Evolutionary conservation across 1,284 basidiomycete genomes (phyloP).

Genomic region (Rhodotorula sp.): DNA sequence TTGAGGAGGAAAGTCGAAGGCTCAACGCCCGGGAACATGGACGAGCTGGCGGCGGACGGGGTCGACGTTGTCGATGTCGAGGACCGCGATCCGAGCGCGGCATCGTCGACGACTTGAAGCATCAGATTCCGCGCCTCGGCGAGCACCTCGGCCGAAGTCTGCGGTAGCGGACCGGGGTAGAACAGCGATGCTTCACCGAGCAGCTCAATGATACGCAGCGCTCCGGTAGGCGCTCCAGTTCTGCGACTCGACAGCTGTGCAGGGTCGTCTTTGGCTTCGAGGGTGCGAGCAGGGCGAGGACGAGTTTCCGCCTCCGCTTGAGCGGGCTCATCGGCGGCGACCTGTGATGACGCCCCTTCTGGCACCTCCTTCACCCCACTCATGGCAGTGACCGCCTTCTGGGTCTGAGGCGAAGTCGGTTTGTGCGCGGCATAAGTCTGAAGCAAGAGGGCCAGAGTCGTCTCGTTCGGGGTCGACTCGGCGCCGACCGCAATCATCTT

Average conservation of each 20-base stretch:
- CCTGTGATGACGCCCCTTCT: background rate
- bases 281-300: slow-evolving; percentile 1
- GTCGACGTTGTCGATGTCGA: background rate
- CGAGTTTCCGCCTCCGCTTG: background rate
- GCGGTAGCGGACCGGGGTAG: slow-evolving; percentile 55
- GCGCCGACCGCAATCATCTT: slow-evolving; percentile 59
- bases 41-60: background rate
- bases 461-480: slow-evolving; percentile 59
- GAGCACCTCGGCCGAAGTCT: slow-evolving; percentile 69
- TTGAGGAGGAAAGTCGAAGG: slow-evolving; percentile 68
- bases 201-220: slow-evolving; percentile 25
- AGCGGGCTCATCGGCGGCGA: background rate
- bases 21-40: slow-evolving; percentile 61
- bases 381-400: no score
- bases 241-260: background rate
- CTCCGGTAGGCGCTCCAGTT: background rate
- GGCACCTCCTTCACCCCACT: background rate
- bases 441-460: slow-evolving; percentile 78
- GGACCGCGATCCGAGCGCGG: slow-evolving; percentile 13
- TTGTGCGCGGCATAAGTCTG: slow-evolving; percentile 80
- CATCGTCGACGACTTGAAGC: slow-evolving; percentile 57
- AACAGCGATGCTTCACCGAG: slow-evolving; percentile 34
- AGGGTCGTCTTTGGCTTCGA: slow-evolving; percentile 19
- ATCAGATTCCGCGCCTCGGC: slow-evolving; percentile 71
- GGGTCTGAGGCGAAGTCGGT: slow-evolving; percentile 39